These are phyloP conservation scores for Erythrophleum ivorense DNA, from an alignment of 331 rosid genomes.

Conservation along the genomic window DNA sequence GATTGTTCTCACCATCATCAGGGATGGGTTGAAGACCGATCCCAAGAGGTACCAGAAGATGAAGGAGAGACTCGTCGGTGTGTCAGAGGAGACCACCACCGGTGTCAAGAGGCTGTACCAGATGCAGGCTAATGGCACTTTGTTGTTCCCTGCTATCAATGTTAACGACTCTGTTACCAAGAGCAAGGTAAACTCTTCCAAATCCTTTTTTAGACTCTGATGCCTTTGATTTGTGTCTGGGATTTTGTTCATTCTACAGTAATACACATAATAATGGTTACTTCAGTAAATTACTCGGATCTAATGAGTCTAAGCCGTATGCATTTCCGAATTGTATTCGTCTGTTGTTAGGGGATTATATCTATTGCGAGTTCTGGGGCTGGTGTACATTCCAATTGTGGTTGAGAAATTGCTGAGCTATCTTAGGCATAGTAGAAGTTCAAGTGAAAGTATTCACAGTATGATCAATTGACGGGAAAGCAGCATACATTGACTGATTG, in stretches of 20 bases:
- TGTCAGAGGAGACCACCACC: conserved; percentile 95
- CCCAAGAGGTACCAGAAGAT: conserved; percentile 91
- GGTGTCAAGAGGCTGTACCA: conserved; percentile 97
- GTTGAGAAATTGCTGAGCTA: background rate
- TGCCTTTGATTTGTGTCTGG: conserved; percentile 36
- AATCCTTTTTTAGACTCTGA: background rate
- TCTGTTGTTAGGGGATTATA: background rate
- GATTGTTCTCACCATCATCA: conserved; percentile 71
- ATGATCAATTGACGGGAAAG: background rate
- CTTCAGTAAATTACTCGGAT: background rate
- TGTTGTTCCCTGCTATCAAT: conserved; percentile 92
- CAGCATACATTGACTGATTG: background rate
- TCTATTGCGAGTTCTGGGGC: background rate
- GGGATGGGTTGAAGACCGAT: conserved; percentile 77
- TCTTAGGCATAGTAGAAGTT: background rate
- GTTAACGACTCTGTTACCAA: conserved; percentile 97
- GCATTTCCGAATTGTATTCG: background rate
- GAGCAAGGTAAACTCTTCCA: conserved; percentile 73
- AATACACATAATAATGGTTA: background rate
- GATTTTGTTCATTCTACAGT: background rate
- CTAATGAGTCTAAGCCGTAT: background rate
- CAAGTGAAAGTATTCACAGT: background rate
- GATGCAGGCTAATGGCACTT: conserved; percentile 77
- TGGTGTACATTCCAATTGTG: background rate
- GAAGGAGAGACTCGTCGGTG: conserved; percentile 90